Conservation (phyloP, 768 basidiomycete species). For the Russula sp. region DNA sequence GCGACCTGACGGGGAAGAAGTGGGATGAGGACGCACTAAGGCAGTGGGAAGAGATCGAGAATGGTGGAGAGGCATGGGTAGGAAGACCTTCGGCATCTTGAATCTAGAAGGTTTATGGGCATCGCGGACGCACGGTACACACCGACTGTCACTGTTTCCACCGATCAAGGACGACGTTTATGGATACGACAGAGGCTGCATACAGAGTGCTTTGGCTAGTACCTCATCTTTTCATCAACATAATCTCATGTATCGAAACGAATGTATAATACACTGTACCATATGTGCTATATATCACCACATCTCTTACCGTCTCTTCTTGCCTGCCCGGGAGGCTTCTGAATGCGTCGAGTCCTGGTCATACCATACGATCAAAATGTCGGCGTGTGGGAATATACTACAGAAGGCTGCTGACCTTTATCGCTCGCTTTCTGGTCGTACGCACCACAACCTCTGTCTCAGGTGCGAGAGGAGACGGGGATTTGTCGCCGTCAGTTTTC, state of each 20-base stretch:
- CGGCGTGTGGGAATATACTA: background rate
- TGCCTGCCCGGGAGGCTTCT: constrained; percentile 1
- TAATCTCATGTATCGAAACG: background rate
- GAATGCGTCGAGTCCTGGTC: background rate
- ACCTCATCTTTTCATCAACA: background rate
- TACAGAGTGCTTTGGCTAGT: too few relatives aligned
- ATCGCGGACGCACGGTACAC: background rate
- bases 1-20: constrained; percentile 35
- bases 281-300: background rate
- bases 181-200: too few relatives aligned
- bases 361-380: background rate
- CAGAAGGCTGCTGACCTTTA: constrained; percentile 10
- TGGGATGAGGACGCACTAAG: constrained; percentile 45
- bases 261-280: background rate
- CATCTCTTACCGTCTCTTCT: constrained; percentile 12
- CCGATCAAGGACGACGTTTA: too few relatives aligned
- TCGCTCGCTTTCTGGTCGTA: constrained; percentile 23
- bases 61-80: constrained; percentile 35
- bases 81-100: constrained; percentile 24
- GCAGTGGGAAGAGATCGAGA: constrained; percentile 44
- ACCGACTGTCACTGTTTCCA: background rate
- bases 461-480: constrained; percentile 24
- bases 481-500: constrained; percentile 23
- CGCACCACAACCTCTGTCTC: constrained; percentile 20
- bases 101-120: background rate